These are phyloP conservation scores for Beauveria medogensis DNA, from an alignment of 2,329 filamentous ascomycete genomes.

Conservation along the genomic window DNA sequence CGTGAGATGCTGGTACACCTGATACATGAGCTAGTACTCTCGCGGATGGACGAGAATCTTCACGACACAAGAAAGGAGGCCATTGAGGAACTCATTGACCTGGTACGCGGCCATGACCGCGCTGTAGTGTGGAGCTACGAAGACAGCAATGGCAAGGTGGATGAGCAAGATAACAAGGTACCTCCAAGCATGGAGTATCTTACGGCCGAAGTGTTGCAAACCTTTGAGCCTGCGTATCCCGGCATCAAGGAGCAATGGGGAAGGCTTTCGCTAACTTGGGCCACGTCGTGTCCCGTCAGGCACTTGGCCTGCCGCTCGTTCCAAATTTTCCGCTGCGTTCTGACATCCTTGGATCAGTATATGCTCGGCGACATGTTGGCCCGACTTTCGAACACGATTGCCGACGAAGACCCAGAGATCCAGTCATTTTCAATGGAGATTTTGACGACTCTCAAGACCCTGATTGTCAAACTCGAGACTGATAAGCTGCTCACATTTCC, in stretches of 20 bases:
- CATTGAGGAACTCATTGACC: constrained; percentile 83
- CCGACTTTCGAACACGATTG: constrained; percentile 90
- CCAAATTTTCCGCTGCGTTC: constrained; percentile 90
- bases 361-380: constrained; percentile 98
- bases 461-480: constrained; percentile 76
- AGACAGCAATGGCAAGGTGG: constrained; percentile 74
- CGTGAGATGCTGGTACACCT: constrained; percentile 96
- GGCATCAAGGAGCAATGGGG: constrained; percentile 88
- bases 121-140: constrained; percentile 91
- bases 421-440: constrained; percentile 98
- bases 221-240: constrained; percentile 78
- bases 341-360: constrained; percentile 79
- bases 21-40: constrained; percentile 89
- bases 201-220: constrained; percentile 71
- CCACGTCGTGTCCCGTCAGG: constrained; percentile 89
- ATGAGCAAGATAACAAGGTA: constrained; percentile 69
- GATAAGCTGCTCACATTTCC: constrained; percentile 81
- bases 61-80: constrained; percentile 56
- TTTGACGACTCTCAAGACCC: constrained; percentile 81
- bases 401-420: constrained; percentile 88
- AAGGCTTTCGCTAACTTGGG: constrained; percentile 85
- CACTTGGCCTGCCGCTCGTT: constrained; percentile 96
- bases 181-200: constrained; percentile 82
- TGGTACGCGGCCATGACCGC: constrained; percentile 73
- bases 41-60: constrained; percentile 61